Percentiles rank a stretch among this genome's conserved stretches.
Evolutionary conservation across 2,329 filamentous ascomycete species (phyloP).

Genomic region (Fusarium concolor): DNA sequence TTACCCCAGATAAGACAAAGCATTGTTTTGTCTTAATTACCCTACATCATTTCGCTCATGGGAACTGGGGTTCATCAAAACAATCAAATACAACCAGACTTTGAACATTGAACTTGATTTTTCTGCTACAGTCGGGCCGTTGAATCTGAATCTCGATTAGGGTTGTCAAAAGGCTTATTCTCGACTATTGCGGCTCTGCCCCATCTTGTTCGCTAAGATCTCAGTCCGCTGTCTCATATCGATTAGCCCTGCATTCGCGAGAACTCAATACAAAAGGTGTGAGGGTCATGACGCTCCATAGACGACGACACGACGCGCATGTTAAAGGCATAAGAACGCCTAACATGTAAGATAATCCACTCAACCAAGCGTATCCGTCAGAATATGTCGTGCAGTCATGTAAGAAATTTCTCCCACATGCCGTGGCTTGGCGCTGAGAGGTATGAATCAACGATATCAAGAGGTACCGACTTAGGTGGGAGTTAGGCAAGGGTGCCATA

Average conservation of each 20-base stretch:
- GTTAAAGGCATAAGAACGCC: background rate
- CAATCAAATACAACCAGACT: background rate
- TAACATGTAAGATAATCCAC: slow-evolving; percentile 1
- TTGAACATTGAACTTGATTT: background rate
- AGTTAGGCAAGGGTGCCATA: too few relatives aligned
- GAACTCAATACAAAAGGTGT: slow-evolving; percentile 20
- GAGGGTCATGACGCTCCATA: slow-evolving; percentile 12
- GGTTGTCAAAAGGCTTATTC: background rate
- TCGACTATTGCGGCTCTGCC: slow-evolving; percentile 4
- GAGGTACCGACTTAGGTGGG: too few relatives aligned
- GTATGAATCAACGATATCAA: background rate
- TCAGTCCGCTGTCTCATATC: background rate
- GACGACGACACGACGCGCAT: slow-evolving; percentile 25
- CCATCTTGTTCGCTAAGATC: slow-evolving; percentile 6
- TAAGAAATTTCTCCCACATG: background rate
- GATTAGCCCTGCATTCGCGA: slow-evolving; percentile 9
- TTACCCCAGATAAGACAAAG: slow-evolving; percentile 15
- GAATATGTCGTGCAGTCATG: background rate
- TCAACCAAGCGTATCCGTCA: slow-evolving; percentile 4
- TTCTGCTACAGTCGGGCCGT: background rate
- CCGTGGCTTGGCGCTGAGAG: background rate
- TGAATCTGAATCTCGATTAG: background rate
- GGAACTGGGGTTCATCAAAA: too few relatives aligned
- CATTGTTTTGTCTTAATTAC: slow-evolving; percentile 11
- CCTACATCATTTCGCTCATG: slow-evolving; percentile 5